Evolutionary conservation across 129 eudicot species (phyloP).

Genomic region (Logfia minima): DNA sequence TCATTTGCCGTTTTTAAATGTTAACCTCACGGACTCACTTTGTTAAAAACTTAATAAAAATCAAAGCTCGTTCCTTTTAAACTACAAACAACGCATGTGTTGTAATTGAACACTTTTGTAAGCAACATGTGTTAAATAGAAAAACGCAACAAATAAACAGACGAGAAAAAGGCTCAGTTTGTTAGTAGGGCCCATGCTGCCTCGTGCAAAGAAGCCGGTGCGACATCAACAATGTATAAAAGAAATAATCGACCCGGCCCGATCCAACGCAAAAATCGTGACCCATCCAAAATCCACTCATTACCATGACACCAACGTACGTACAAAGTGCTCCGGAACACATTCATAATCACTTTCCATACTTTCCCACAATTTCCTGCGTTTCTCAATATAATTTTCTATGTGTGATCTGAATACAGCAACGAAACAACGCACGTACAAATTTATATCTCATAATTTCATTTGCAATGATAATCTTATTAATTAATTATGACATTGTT

Average conservation of each 20-base stretch:
- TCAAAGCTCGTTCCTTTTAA: too few species aligned
- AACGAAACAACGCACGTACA: conserved; percentile 1
- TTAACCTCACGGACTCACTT: too few species aligned
- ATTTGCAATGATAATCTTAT: not conserved
- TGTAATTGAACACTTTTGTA: too few species aligned
- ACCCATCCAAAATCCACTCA: conserved; percentile 30
- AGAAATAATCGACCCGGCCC: not conserved
- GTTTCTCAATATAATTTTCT: not conserved
- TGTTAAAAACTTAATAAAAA: too few species aligned
- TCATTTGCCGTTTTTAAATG: too few species aligned
- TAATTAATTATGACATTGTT: not conserved
- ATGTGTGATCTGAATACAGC: conserved; percentile 8
- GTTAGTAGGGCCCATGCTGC: not conserved
- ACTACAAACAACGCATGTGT: too few species aligned
- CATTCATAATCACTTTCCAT: conserved; percentile 31
- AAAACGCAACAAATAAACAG: too few species aligned
- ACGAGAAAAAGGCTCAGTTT: not conserved
- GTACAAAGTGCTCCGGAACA: conserved; percentile 37
- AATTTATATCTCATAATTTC: not conserved
- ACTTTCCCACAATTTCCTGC: not conserved
- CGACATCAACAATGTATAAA: not conserved
- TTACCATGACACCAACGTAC: conserved; percentile 33
- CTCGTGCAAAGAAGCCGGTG: not conserved
- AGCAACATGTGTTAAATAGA: too few species aligned
- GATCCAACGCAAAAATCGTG: conserved; percentile 26